Conservation (phyloP, 768 basidiomycete genomes). For the Cystobasidiopsis lactophilus region DNA sequence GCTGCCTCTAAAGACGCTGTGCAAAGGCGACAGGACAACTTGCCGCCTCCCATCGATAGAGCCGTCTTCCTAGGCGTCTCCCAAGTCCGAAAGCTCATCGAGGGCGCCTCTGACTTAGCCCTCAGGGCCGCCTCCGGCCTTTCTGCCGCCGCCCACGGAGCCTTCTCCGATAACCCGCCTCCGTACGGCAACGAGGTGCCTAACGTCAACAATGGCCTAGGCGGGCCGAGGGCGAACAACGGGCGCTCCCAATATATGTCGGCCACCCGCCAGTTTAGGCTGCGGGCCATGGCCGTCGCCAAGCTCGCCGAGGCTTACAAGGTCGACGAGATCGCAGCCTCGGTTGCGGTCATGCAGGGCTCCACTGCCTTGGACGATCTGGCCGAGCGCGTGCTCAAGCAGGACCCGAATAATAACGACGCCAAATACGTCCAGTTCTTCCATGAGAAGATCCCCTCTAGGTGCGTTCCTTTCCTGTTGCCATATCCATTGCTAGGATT, state of each 20-base stretch:
- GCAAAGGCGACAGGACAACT: slow-evolving; percentile 35
- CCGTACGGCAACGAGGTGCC: slow-evolving; percentile 15
- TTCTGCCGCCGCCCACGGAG: slow-evolving; percentile 48
- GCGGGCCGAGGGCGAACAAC: no score
- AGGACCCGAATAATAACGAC: slow-evolving; percentile 52
- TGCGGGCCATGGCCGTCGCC: slow-evolving; percentile 62
- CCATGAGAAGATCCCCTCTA: slow-evolving; percentile 81
- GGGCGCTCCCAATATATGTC: slow-evolving; percentile 66
- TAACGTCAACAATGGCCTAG: slow-evolving; percentile 24
- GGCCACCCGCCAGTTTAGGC: slow-evolving; percentile 55
- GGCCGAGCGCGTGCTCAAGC: slow-evolving; percentile 62
- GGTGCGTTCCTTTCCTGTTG: slow-evolving; percentile 31
- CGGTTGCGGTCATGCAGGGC: slow-evolving; percentile 88
- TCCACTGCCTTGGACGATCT: slow-evolving; percentile 79
- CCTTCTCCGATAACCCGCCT: slow-evolving; percentile 31
- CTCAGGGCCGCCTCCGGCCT: slow-evolving; percentile 71
- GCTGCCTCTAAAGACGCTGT: slow-evolving; percentile 27
- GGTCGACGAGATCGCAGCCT: slow-evolving; percentile 71
- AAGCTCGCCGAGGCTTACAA: slow-evolving; percentile 69
- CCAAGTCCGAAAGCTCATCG: slow-evolving; percentile 55
- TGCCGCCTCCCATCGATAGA: slow-evolving; percentile 71
- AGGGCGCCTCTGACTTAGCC: slow-evolving; percentile 70
- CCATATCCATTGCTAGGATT: no score
- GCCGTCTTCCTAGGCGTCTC: slow-evolving; percentile 61
- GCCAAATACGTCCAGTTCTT: slow-evolving; percentile 82